Evolutionary conservation across 202 grass and related monocot species (phyloP), one percentile per base, ranked within the genome.

Genomic region (Panicum virgatum): DNA sequence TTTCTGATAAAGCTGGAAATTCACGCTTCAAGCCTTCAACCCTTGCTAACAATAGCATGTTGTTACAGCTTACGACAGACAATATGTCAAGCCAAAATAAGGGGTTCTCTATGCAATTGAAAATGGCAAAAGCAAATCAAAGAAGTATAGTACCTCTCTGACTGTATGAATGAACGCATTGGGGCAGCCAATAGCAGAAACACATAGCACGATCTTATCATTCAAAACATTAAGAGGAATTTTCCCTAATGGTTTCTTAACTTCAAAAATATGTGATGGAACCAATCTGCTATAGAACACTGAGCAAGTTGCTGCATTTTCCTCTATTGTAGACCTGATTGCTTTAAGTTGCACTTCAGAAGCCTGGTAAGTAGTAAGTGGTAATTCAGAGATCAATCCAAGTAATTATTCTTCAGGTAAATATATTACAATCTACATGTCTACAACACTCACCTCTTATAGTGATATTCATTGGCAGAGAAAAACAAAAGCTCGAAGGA

Each of bases 181-280:
- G n/a, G 90, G 96, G 72, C 75, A 97, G 32, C 86, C 94, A 92
- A 97, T 91, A 37, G 87, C 88, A 73, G 96, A 95, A 68, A 98
- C 83, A 38, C 90, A 98, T 62, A 98, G 67, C 72, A 95, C 83
- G 10, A 67, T 65, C 59, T 84, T 83, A 81, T 71, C 83, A 63
- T 88, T 77, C 74, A 95, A 80, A 18, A 72, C 47, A 46, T 60
- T 75, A 80, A 95, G 66, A 19, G 90, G 85, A 48, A 91, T 52
- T 83, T 29, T 91, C 38, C 19, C 51, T 58, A 51, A 68, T 34
- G 84, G 88, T 45, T 85, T 59, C 5, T 86, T 84, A 54, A 84
- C 81, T 83, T 91, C 90, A 58, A 94, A 97, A 85, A 97, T 65
- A 85, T 97, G 84, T 58, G 94, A 97, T 9, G 92, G 90, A 25